Evolutionary conservation across 768 basidiomycete species (phyloP).

Genomic region (Rhizopogon salebrosus): DNA sequence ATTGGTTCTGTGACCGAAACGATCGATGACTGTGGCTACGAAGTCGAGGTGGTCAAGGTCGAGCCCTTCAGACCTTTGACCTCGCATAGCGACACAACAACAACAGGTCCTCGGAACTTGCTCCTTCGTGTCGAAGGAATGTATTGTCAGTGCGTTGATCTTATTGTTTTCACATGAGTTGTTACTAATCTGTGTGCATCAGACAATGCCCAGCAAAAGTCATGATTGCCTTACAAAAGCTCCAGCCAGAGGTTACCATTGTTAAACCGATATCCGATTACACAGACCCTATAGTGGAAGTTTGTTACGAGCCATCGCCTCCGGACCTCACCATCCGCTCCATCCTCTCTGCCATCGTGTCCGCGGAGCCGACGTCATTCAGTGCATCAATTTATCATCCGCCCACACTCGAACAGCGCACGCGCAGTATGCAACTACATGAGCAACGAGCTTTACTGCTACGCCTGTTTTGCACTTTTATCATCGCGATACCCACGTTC

Average conservation of each 20-base stretch:
- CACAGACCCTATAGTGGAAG: conserved; percentile 40
- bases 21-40: conserved; percentile 46
- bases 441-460: conserved; percentile 51
- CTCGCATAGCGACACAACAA: neutral
- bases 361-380: conserved; percentile 39
- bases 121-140: conserved; percentile 60
- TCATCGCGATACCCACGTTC: conserved; percentile 72
- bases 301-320: conserved; percentile 47
- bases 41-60: conserved; percentile 32
- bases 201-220: conserved; percentile 56
- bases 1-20: conserved; percentile 31
- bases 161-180: neutral
- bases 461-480: conserved; percentile 51
- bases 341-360: conserved; percentile 46
- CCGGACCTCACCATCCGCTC: conserved; percentile 61
- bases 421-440: conserved; percentile 48
- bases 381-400: conserved; percentile 41
- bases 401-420: conserved; percentile 55
- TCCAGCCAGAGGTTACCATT: conserved; percentile 33
- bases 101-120: conserved; percentile 33
- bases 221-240: conserved; percentile 31
- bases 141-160: conserved; percentile 47
- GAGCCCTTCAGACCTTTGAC: conserved; percentile 20
- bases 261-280: conserved; percentile 34
- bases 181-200: neutral